phyloP scores from a whole-genome alignment of 2,329 filamentous ascomycete genomes.

The Fusarium sp. region DNA sequence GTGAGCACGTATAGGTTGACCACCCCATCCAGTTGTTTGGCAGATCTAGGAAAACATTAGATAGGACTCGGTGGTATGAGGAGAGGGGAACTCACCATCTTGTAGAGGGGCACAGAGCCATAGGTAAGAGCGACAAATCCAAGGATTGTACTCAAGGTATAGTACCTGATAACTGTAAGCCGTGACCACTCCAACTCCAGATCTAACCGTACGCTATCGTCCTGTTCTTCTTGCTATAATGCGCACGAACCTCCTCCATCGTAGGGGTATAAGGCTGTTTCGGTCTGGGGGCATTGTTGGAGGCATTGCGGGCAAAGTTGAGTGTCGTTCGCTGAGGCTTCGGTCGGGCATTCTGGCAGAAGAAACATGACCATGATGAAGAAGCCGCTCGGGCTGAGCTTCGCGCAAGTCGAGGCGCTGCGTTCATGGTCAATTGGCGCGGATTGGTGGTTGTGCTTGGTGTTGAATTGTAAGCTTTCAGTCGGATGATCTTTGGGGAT shows the following conservation, averaged over 20 bases:
- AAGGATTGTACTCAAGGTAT: slow-evolving; percentile 80
- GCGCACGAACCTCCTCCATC: slow-evolving; percentile 73
- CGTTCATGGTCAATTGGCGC: slow-evolving; percentile 53
- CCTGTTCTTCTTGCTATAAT: slow-evolving; percentile 75
- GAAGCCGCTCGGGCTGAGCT: slow-evolving; percentile 42
- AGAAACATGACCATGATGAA: slow-evolving; percentile 52
- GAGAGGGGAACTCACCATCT: slow-evolving; percentile 70
- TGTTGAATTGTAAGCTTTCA: slow-evolving; percentile 26
- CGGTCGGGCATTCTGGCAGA: slow-evolving; percentile 51
- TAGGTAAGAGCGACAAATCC: slow-evolving; percentile 85
- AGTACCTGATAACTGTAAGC: slow-evolving; percentile 65
- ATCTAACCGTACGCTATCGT: slow-evolving; percentile 59
- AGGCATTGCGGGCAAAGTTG: slow-evolving; percentile 47
- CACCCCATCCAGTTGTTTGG: slow-evolving; percentile 89
- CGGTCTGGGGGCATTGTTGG: slow-evolving; percentile 44
- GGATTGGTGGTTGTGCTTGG: slow-evolving; percentile 2
- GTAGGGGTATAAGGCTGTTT: slow-evolving; percentile 46
- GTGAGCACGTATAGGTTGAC: slow-evolving; percentile 88
- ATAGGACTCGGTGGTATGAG: neutral
- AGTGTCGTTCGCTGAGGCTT: slow-evolving; percentile 39
- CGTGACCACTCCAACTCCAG: neutral
- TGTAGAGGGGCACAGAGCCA: slow-evolving; percentile 86
- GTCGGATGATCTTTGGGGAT: slow-evolving; percentile 43
- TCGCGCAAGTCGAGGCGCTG: slow-evolving; percentile 51
- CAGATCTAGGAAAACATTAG: slow-evolving; percentile 69